These are phyloP conservation scores for Chara braunii DNA, from an alignment of 139 green algal genomes.

Conservation along the genomic window DNA sequence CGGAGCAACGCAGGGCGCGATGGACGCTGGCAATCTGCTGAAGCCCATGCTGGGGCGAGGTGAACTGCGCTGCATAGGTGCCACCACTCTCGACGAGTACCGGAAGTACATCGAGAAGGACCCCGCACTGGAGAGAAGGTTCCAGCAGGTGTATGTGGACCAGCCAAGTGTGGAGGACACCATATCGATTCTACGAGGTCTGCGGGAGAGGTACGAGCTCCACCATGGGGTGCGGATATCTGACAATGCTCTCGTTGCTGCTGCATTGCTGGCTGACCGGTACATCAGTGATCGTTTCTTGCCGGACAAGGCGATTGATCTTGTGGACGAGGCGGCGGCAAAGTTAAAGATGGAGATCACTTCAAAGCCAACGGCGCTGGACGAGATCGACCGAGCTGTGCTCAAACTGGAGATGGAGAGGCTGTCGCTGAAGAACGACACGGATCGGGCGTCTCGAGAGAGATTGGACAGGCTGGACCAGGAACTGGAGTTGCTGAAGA, in stretches of 20 bases:
- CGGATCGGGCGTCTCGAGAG: conserved; percentile 51
- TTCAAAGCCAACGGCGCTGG: conserved; percentile 83
- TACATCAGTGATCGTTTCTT: conserved; percentile 91
- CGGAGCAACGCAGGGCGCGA: conserved; percentile 58
- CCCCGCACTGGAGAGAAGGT: conserved; percentile 87
- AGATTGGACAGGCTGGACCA: conserved; percentile 67
- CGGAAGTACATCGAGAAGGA: conserved; percentile 99
- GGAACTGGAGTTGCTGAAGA: conserved; percentile 70
- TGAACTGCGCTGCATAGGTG: conserved; percentile 95
- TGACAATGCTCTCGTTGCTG: conserved; percentile 91
- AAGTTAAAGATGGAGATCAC: conserved; percentile 99
- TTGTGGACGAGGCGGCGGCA: conserved; percentile 90
- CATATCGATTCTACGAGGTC: conserved; percentile 88
- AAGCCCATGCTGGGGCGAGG: conserved; percentile 86
- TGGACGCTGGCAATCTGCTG: conserved; percentile 94
- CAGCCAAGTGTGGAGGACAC: conserved; percentile 88
- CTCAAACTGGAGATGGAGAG: conserved; percentile 92
- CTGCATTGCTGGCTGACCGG: conserved; percentile 80
- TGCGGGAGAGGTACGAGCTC: conserved; percentile 92
- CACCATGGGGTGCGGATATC: conserved; percentile 95
- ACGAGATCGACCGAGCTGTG: conserved; percentile 87
- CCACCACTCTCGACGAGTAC: conserved; percentile 97
- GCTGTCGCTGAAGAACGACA: conserved; percentile 60
- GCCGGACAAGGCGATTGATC: conserved; percentile 88
- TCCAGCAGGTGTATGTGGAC: conserved; percentile 91